Percentiles rank a stretch among this genome's conserved stretches.
These are phyloP conservation scores for Pyricularia pennisetigena DNA, from an alignment of 2,329 filamentous ascomycete genomes.

Conservation along the genomic window DNA sequence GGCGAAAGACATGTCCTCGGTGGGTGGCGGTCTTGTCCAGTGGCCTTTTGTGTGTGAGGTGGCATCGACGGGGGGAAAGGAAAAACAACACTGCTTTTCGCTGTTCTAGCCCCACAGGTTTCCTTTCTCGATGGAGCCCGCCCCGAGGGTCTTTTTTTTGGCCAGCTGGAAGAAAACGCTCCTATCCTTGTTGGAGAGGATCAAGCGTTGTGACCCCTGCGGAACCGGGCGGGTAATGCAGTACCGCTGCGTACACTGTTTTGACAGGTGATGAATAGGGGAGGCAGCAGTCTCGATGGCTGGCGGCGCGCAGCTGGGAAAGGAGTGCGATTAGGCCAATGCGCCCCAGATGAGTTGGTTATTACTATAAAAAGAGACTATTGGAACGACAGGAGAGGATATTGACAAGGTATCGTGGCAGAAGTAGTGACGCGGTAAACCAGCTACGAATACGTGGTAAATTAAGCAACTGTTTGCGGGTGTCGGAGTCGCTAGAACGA, in stretches of 20 bases:
- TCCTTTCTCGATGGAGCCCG: neutral
- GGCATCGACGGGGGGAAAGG: neutral
- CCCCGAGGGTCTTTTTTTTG: neutral
- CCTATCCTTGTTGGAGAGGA: neutral
- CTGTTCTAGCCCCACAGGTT: neutral
- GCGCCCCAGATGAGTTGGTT: neutral
- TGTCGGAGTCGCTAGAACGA: neutral
- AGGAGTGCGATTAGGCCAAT: neutral
- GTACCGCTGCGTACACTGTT: neutral
- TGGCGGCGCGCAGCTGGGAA: too few relatives aligned
- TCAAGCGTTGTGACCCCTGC: neutral
- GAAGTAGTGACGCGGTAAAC: neutral
- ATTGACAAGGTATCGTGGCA: neutral
- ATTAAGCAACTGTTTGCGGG: neutral
- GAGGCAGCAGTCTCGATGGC: neutral
- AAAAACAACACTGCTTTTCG: neutral
- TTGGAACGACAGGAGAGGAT: neutral
- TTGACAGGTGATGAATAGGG: neutral
- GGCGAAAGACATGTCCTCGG: slow-evolving; percentile 51
- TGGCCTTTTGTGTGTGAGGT: neutral
- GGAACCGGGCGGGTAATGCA: neutral
- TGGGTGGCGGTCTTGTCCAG: slow-evolving; percentile 6
- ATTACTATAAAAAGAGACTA: neutral
- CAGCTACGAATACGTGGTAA: neutral
- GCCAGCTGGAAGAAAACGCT: too few relatives aligned